Percentiles rank a stretch among this genome's conserved stretches.
phyloP scores from a whole-genome alignment of 805 yeast genomes.

The Scheffersomyces amazonensis region DNA sequence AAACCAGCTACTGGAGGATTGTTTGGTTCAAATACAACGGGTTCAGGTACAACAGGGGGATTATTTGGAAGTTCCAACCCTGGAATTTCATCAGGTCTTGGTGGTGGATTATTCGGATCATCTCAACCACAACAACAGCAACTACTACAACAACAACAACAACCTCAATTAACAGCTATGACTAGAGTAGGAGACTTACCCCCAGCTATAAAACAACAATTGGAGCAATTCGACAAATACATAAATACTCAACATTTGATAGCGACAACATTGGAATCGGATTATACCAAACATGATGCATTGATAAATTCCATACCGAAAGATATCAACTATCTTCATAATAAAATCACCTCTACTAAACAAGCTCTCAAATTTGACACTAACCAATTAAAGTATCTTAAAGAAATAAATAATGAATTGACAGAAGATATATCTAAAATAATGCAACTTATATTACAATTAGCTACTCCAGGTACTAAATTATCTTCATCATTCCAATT shows the following conservation, averaged over 20 bases:
- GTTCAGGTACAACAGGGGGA: constrained; percentile 12
- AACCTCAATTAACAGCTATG: constrained; percentile 62
- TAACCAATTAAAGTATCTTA: constrained; percentile 30
- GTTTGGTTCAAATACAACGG: constrained; percentile 16
- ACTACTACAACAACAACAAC: constrained; percentile 40
- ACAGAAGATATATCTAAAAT: constrained; percentile 52
- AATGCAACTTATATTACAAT: constrained; percentile 51
- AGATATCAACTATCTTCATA: constrained; percentile 62
- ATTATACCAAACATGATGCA: constrained; percentile 58
- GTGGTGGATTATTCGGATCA: constrained; percentile 11
- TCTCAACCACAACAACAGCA: constrained; percentile 8
- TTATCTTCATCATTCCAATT: constrained; percentile 53
- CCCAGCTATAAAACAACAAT: constrained; percentile 61
- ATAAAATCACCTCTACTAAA: constrained; percentile 59
- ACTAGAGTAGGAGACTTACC: constrained; percentile 75
- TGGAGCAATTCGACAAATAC: constrained; percentile 68
- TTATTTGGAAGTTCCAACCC: constrained; percentile 15
- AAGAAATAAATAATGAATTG: constrained; percentile 36
- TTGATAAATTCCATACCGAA: constrained; percentile 70
- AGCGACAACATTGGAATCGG: constrained; percentile 64
- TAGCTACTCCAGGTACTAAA: constrained; percentile 52
- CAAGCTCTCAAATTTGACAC: constrained; percentile 58
- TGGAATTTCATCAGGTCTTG: constrained; percentile 1
- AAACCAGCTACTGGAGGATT: constrained; percentile 17
- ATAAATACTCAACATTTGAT: constrained; percentile 72